These are phyloP conservation scores for Backusella circina DNA, from an alignment of 192 early-diverging fungal species.

Conservation along the genomic window DNA sequence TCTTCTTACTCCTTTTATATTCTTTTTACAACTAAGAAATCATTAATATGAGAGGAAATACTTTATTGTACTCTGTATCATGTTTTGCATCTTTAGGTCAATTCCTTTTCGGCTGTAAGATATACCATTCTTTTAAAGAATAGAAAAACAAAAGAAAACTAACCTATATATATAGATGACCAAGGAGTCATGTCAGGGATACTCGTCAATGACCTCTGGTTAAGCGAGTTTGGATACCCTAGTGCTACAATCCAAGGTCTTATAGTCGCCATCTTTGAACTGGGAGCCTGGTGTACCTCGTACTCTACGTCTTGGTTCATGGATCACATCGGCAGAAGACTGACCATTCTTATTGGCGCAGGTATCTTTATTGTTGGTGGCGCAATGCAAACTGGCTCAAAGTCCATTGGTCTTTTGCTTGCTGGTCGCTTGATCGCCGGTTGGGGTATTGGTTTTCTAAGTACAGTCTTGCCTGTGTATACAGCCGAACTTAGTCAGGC, in stretches of 20 bases:
- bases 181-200: conserved; percentile 47
- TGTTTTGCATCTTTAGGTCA: conserved; percentile 41
- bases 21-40: background rate
- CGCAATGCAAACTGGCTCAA: conserved; percentile 49
- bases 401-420: conserved; percentile 41
- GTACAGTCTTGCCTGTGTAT: conserved; percentile 24
- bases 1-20: background rate
- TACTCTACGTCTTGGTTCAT: conserved; percentile 12
- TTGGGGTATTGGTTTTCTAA: conserved; percentile 48
- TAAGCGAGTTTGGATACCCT: conserved; percentile 7
- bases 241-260: conserved; percentile 13
- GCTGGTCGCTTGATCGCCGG: conserved; percentile 52
- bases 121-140: no score
- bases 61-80: conserved; percentile 20
- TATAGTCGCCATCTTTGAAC: conserved; percentile 7
- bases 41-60: background rate
- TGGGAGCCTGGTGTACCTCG: conserved; percentile 11
- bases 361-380: conserved; percentile 53
- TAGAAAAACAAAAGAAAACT: no score
- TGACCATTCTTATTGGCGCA: conserved; percentile 44
- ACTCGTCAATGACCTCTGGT: conserved; percentile 18
- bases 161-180: conserved; percentile 20
- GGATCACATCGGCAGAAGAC: conserved; percentile 41
- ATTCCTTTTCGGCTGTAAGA: conserved; percentile 44
- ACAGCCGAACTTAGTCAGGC: conserved; percentile 55